phyloP scores from a whole-genome alignment of 2,329 filamentous ascomycete species.

The Aspergillus sp. region DNA sequence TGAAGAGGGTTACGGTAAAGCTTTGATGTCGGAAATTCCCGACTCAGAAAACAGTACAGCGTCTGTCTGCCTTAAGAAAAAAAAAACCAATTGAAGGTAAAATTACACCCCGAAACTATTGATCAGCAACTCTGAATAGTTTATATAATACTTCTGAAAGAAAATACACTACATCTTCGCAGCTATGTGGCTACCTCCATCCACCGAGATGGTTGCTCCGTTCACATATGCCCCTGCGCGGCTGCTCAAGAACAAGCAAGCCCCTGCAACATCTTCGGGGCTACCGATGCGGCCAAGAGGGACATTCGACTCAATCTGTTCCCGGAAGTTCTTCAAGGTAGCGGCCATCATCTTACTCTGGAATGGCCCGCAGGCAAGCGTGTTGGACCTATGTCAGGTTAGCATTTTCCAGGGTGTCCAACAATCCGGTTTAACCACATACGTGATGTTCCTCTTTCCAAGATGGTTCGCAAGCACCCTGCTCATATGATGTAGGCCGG shows the following conservation, averaged over 20 bases:
- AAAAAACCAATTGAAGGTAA: not conserved
- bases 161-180: slow-evolving; percentile 41
- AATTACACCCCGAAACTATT: not conserved
- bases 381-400: slow-evolving; percentile 53
- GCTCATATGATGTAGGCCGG: slow-evolving; percentile 54
- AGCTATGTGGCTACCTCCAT: slow-evolving; percentile 53
- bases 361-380: slow-evolving; percentile 68
- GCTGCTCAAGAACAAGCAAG: slow-evolving; percentile 69
- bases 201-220: slow-evolving; percentile 63
- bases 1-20: no score
- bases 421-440: slow-evolving; percentile 29
- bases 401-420: not conserved
- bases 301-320: slow-evolving; percentile 54
- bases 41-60: no score
- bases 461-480: slow-evolving; percentile 53
- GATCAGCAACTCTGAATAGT: not conserved
- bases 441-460: slow-evolving; percentile 54
- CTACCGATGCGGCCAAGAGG: slow-evolving; percentile 68
- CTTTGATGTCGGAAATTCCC: no score
- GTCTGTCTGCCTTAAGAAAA: not conserved
- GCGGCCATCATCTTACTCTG: slow-evolving; percentile 57
- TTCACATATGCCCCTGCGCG: slow-evolving; percentile 67
- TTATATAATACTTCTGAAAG: not conserved
- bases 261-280: slow-evolving; percentile 68
- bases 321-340: slow-evolving; percentile 51